phyloP scores from a whole-genome alignment of 768 basidiomycete genomes.

The Lactarius indigo region DNA sequence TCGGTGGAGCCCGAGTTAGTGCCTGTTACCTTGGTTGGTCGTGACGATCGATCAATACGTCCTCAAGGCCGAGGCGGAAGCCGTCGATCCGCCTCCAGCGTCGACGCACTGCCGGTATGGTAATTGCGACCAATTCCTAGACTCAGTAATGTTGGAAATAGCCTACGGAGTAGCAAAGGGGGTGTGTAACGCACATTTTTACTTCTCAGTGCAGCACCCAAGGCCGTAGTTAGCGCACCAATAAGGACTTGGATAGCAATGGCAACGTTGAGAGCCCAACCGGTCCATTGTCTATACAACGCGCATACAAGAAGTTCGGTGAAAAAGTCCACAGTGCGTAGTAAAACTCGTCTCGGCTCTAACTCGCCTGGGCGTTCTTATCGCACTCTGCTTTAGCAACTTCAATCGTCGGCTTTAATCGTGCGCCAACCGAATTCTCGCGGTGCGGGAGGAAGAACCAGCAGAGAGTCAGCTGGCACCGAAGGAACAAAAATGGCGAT shows the following conservation, averaged over 20 bases:
- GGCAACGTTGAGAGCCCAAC: conserved; percentile 26
- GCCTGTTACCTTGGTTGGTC: neutral
- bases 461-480: too few species aligned
- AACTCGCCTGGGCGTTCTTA: too few species aligned
- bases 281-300: conserved; percentile 17
- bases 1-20: neutral
- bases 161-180: too few species aligned
- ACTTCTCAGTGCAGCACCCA: conserved; percentile 29
- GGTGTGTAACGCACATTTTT: conserved; percentile 12
- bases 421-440: too few species aligned
- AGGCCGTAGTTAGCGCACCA: conserved; percentile 30
- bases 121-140: conserved; percentile 35
- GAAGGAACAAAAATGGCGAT: too few species aligned
- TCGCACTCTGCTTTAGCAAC: too few species aligned
- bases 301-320: neutral
- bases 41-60: conserved; percentile 41
- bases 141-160: neutral
- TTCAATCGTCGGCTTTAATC: too few species aligned
- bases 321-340: too few species aligned
- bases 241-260: conserved; percentile 31
- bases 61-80: conserved; percentile 44
- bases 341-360: too few species aligned
- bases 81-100: conserved; percentile 48
- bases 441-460: too few species aligned
- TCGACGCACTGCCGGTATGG: conserved; percentile 59